Base-by-base conservation (phyloP, 305 asterid genomes). In the Fraxinus baroniana region DNA sequence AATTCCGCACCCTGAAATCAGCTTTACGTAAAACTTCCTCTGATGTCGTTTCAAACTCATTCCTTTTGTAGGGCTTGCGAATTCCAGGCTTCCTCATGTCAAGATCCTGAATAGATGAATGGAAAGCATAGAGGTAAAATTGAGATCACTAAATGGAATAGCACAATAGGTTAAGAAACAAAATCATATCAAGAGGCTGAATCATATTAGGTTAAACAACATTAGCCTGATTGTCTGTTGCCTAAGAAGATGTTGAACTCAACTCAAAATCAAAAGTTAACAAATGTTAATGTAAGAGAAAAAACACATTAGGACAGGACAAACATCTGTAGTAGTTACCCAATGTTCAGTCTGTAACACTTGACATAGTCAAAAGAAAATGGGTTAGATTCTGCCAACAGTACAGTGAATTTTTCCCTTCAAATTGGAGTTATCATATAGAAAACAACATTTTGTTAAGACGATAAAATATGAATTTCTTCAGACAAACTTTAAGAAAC, bases 1-100 rank as follows among this genome's bases (percentile, higher is more conserved):
- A 79, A 2, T 12, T 77, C 26, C 92, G 9, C 78, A 96, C 98
- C 98, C 98, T 91, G 92, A 95, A 95, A 90, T 92, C 98, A 80
- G 99, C 97, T 84, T 93, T 87, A 57, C 68, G 77, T 70, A 95
- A 77, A 77, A 91, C 97, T 88, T 95, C 99, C 80, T 87, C 84
- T 2, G 98, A 90, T 7, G 95, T 90, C 7, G 95, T 91, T 90
- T 87, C 91, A 85, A 95, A 91, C 85, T 90, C 91, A 5, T 3
- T 2, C 89, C 97, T 89, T 85, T 73, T 91, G 49, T 2, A 6
- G 76, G 94, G 92, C 84, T 86, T 92, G 32, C 87, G 92, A 76
- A 87, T 92, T 75, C 92, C 98, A 72, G 94, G 94, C 86, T 86
- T 90, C 75, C 78, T 88, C 87, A 94, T 86, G 89, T 95, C 95